Evolutionary conservation across 345 rosid genomes (phyloP).

Genomic region (Populus simonii): DNA sequence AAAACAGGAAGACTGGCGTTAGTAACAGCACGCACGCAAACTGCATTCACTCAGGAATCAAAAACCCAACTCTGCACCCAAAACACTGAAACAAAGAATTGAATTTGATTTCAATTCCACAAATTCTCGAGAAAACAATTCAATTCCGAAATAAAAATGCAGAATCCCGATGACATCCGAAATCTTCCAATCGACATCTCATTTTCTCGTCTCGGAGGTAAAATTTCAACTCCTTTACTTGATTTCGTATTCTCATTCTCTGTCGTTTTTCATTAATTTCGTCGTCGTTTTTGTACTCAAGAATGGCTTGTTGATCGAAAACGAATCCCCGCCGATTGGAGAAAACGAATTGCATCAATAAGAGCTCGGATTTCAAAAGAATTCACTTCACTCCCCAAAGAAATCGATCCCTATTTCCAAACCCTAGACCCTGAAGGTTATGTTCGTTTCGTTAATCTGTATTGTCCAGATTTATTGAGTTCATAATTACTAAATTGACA

Average conservation of each 20-base stretch:
- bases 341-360: conserved; percentile 67
- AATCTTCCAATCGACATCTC: conserved; percentile 93
- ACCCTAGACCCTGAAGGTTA: conserved; percentile 78
- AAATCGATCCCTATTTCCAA: conserved; percentile 71
- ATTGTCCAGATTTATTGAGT: background rate
- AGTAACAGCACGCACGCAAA: background rate
- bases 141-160: conserved; percentile 40
- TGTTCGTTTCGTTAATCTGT: background rate
- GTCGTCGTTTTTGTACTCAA: conserved; percentile 23
- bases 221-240: background rate
- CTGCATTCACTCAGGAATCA: background rate
- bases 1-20: too few relatives aligned
- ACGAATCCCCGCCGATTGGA: conserved; percentile 86
- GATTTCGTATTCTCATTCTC: background rate
- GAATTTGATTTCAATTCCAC: background rate
- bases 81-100: background rate
- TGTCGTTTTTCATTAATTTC: background rate
- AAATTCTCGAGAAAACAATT: background rate
- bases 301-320: conserved; percentile 99
- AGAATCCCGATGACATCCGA: conserved; percentile 59
- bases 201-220: conserved; percentile 93
- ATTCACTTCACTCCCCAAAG: conserved; percentile 70
- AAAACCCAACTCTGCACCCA: background rate
- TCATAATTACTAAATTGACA: background rate
- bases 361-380: conserved; percentile 72